Conservation (phyloP, 148 eudicot genomes). For the Fagopyrum homotropicum region DNA sequence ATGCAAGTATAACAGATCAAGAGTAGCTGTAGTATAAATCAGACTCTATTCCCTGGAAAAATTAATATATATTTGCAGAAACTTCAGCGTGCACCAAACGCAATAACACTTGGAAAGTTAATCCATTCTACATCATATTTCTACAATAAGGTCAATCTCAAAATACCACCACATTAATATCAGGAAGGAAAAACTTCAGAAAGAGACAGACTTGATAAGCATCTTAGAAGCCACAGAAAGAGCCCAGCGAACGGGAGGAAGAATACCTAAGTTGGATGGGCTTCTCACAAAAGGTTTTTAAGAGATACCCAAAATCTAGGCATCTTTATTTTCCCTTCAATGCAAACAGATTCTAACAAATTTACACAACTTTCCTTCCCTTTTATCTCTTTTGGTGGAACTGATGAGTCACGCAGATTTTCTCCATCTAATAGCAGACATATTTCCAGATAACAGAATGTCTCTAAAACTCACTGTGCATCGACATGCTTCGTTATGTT, state of each 20-base stretch:
- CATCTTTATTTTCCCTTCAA: neutral
- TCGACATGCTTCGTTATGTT: neutral
- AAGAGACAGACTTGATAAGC: neutral
- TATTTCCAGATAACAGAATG: neutral
- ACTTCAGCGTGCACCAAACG: neutral
- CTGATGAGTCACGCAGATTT: neutral
- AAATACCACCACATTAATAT: neutral
- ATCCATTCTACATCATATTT: neutral
- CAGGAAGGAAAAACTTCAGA: neutral
- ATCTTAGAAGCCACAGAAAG: neutral
- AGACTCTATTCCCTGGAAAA: neutral
- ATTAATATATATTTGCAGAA: no score
- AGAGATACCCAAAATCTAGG: neutral
- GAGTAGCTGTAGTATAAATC: neutral
- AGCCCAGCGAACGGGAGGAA: neutral
- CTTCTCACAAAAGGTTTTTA: neutral
- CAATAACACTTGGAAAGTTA: neutral
- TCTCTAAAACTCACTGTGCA: neutral
- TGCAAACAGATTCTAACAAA: neutral
- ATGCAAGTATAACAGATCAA: neutral
- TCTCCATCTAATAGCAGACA: neutral
- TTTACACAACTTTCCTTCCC: neutral
- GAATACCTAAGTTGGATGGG: neutral
- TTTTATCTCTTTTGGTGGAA: neutral
- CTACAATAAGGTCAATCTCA: neutral